Conservation (phyloP, 108 stramenopile species). For the Stephanodiscus triporus region DNA sequence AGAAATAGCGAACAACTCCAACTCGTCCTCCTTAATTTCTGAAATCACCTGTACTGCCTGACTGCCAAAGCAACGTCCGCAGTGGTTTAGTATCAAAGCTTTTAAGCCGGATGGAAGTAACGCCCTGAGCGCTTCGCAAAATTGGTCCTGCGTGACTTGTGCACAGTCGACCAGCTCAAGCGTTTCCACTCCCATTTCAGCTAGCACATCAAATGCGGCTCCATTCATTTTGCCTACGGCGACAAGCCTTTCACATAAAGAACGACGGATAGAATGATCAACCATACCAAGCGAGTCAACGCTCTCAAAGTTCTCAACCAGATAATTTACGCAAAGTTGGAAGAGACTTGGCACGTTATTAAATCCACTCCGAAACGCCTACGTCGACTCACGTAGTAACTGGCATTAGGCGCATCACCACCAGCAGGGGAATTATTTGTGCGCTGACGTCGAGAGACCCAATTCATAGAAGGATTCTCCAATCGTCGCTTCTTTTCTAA, state of each 20-base stretch:
- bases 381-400: constrained; percentile 68
- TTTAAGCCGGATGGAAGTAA: constrained; percentile 57
- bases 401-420: constrained; percentile 10
- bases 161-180: constrained; percentile 79
- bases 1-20: constrained; percentile 62
- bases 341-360: constrained; percentile 63
- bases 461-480: constrained; percentile 54
- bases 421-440: constrained; percentile 1
- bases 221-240: constrained; percentile 65
- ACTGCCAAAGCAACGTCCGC: constrained; percentile 77
- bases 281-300: constrained; percentile 78
- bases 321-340: constrained; percentile 62
- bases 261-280: constrained; percentile 61
- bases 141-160: constrained; percentile 68
- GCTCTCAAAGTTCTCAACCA: constrained; percentile 75
- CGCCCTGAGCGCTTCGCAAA: constrained; percentile 35
- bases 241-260: constrained; percentile 67
- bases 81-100: constrained; percentile 66
- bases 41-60: constrained; percentile 58
- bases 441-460: constrained; percentile 32
- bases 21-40: constrained; percentile 22
- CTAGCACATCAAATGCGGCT: constrained; percentile 70
- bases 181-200: constrained; percentile 69
- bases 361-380: constrained; percentile 40
- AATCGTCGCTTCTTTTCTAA: constrained; percentile 38